phyloP scores from a whole-genome alignment of 306 rosid species.

The Lathyrus oleraceus region DNA sequence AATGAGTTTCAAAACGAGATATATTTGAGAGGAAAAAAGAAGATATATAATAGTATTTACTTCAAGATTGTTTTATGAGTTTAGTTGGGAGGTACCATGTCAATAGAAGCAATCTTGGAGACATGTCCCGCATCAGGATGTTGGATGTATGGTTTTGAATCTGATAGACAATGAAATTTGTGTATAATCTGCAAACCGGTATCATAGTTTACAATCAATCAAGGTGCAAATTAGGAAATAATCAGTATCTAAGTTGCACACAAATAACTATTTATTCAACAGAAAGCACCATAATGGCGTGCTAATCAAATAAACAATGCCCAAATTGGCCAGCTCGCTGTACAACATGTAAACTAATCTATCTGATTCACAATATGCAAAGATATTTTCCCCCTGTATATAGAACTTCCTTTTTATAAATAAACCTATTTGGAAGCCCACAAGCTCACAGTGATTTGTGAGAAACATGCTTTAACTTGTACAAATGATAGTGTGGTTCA shows the following conservation, averaged over 20 bases:
- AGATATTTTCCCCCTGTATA: background rate
- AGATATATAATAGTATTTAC: too few relatives aligned
- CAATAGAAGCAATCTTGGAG: background rate
- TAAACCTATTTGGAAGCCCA: constrained; percentile 6
- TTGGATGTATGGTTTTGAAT: background rate
- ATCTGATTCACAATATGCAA: background rate
- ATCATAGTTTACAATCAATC: constrained; percentile 6
- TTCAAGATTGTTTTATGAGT: too few relatives aligned
- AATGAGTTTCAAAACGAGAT: too few relatives aligned
- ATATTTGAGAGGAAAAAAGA: too few relatives aligned
- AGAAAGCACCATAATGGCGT: background rate
- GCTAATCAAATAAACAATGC: background rate
- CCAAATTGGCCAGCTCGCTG: background rate
- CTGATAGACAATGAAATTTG: background rate
- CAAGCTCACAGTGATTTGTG: constrained; percentile 2
- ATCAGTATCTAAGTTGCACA: constrained; percentile 5
- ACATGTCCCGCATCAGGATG: background rate
- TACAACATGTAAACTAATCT: constrained; percentile 17
- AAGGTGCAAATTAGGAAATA: constrained; percentile 9
- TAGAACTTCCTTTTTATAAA: background rate
- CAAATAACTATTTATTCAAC: background rate
- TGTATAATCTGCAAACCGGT: constrained; percentile 3
- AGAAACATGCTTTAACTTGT: constrained; percentile 2
- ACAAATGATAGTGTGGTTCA: constrained; percentile 14
- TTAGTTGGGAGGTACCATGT: too few relatives aligned